Evolutionary conservation across 225 moss, liverwort and hornwort species (phyloP).

Genomic region (Neckera pumila): DNA sequence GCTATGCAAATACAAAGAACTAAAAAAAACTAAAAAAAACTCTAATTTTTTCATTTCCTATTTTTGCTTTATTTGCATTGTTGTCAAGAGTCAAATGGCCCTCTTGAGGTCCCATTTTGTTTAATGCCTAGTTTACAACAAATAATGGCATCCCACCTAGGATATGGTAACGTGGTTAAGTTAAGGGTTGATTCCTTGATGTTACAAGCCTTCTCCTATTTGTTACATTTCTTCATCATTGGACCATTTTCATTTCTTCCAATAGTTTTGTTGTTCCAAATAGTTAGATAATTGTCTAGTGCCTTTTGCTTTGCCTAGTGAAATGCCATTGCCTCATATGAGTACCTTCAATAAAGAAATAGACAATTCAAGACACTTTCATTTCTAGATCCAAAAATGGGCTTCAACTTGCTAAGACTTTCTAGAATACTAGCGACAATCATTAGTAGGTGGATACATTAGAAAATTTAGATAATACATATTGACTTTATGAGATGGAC

Average conservation of each 20-base stretch:
- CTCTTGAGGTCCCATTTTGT: too few species aligned
- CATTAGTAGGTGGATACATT: background rate
- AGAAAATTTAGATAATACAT: background rate
- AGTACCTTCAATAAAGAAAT: background rate
- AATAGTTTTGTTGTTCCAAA: background rate
- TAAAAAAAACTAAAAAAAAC: too few species aligned
- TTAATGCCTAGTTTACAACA: background rate
- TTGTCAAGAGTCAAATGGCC: too few species aligned
- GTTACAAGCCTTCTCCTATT: background rate
- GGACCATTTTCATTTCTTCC: background rate
- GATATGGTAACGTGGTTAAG: background rate
- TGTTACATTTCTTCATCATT: accelerated
- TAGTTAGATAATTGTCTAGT: background rate
- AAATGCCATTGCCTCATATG: too few species aligned
- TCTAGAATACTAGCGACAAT: background rate
- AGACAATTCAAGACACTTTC: background rate
- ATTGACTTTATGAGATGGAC: background rate
- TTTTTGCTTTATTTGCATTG: too few species aligned
- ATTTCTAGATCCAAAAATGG: background rate
- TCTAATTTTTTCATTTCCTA: too few species aligned
- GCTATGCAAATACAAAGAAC: too few species aligned
- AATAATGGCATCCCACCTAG: background rate
- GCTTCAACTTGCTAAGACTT: background rate
- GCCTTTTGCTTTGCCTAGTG: too few species aligned
- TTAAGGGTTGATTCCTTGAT: background rate